Conservation (phyloP, 1,284 basidiomycete genomes). For the Fomitopsis betulina region DNA sequence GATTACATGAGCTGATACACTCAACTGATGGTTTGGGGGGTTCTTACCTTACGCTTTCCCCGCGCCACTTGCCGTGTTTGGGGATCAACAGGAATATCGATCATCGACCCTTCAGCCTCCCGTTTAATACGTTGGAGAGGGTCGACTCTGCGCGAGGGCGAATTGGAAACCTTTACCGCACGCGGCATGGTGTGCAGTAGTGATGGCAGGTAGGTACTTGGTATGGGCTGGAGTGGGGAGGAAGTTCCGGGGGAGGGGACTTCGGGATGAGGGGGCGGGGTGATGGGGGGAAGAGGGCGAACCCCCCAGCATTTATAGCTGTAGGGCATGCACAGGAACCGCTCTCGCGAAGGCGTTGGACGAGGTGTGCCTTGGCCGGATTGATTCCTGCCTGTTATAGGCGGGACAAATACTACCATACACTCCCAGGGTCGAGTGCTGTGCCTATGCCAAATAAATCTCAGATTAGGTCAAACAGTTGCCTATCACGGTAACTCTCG, state of each 20-base stretch:
- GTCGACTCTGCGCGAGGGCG: not conserved
- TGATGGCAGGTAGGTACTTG: too few species aligned
- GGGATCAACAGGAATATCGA: not conserved
- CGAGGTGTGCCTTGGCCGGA: not conserved
- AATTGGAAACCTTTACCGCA: not conserved
- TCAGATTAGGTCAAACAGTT: not conserved
- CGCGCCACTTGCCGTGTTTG: too few species aligned
- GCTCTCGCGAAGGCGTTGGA: not conserved
- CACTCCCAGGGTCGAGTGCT: not conserved
- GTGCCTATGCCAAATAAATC: not conserved
- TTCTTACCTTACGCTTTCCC: too few species aligned
- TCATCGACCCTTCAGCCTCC: not conserved
- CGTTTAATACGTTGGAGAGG: not conserved
- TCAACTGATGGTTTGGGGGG: too few species aligned
- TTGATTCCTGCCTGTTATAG: conserved; percentile 1
- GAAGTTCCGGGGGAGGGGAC: not conserved
- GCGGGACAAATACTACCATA: not conserved
- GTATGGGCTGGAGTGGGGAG: not conserved
- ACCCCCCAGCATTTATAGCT: not conserved
- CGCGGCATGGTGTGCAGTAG: not conserved
- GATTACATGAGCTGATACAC: too few species aligned
- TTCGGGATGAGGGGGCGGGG: not conserved
- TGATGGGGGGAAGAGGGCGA: not conserved
- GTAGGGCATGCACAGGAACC: not conserved
- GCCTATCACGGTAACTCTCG: not conserved